These are phyloP conservation scores for Monosporascus sp. DNA, from an alignment of 2,329 filamentous ascomycete species.

Conservation along the genomic window DNA sequence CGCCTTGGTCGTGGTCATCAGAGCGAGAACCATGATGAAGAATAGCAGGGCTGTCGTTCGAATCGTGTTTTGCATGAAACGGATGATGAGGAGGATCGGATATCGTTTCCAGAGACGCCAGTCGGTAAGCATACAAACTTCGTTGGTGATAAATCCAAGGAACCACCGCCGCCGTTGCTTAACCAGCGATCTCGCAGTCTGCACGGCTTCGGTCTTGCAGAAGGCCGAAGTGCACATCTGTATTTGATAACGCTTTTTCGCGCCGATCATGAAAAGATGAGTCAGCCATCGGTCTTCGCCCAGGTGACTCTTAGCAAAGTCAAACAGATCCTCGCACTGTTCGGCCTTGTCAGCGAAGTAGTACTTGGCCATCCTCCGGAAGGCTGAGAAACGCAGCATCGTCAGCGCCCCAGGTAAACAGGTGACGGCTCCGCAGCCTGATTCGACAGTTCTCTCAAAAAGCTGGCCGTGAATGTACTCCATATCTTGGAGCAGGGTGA, in stretches of 20 bases:
- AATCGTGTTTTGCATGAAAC: constrained; percentile 95
- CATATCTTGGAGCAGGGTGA: constrained; percentile 94
- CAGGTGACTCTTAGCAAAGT: constrained; percentile 91
- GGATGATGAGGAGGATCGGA: constrained; percentile 76
- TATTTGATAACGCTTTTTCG: constrained; percentile 88
- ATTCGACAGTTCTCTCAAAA: constrained; percentile 93
- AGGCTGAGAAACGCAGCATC: constrained; percentile 92
- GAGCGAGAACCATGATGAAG: constrained; percentile 84
- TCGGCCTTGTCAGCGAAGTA: constrained; percentile 98
- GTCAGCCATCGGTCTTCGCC: constrained; percentile 97
- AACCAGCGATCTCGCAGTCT: constrained; percentile 76
- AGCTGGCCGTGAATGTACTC: constrained; percentile 97
- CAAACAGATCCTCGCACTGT: constrained; percentile 91
- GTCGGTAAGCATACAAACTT: constrained; percentile 97
- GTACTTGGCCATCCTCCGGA: constrained; percentile 94
- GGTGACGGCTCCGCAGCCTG: constrained; percentile 87
- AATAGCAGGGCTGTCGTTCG: constrained; percentile 90
- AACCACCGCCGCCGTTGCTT: constrained; percentile 98
- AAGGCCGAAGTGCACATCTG: constrained; percentile 97
- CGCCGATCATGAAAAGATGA: constrained; percentile 97
- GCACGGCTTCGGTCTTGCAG: constrained; percentile 96
- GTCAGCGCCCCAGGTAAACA: constrained; percentile 94
- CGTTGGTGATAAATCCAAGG: constrained; percentile 94
- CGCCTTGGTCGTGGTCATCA: constrained; percentile 77
- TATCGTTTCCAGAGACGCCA: constrained; percentile 87